Conservation (phyloP, 306 rosid genomes). For the Prunus mume region DNA sequence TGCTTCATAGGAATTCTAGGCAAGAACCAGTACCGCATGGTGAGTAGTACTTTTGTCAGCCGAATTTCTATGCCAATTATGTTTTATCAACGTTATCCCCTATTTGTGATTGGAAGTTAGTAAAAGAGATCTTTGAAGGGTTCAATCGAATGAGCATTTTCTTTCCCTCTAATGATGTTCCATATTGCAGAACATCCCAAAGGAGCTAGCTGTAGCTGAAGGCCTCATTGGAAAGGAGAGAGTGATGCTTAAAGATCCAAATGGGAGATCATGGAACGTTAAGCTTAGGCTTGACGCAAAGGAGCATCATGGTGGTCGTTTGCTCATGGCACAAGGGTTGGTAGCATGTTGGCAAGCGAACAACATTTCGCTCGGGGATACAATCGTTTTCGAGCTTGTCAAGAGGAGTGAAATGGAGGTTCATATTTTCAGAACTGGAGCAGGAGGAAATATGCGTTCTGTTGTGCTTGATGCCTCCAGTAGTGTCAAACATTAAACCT, state of each 20-base stretch:
- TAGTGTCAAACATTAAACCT: background rate
- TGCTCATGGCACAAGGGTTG: background rate
- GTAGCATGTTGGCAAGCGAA: background rate
- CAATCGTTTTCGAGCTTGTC: constrained; percentile 5
- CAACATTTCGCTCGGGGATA: background rate
- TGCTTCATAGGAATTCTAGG: background rate
- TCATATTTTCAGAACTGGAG: background rate
- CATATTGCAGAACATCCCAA: background rate
- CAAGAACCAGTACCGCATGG: background rate
- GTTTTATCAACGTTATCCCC: background rate
- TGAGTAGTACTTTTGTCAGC: constrained; percentile 6
- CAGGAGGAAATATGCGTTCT: background rate
- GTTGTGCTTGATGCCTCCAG: background rate
- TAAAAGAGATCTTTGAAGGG: no score
- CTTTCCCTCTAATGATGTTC: background rate
- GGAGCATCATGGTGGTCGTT: background rate
- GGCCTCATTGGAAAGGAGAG: background rate
- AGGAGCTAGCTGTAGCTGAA: background rate
- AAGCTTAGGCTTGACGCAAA: background rate
- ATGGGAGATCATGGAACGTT: background rate
- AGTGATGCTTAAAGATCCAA: background rate
- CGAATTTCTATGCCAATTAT: background rate
- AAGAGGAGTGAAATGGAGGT: background rate
- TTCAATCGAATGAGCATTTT: background rate
- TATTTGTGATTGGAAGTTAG: background rate